Evolutionary conservation across 805 yeast species (phyloP).

Genomic region (Cyberlindnera xishuangbannaensis): DNA sequence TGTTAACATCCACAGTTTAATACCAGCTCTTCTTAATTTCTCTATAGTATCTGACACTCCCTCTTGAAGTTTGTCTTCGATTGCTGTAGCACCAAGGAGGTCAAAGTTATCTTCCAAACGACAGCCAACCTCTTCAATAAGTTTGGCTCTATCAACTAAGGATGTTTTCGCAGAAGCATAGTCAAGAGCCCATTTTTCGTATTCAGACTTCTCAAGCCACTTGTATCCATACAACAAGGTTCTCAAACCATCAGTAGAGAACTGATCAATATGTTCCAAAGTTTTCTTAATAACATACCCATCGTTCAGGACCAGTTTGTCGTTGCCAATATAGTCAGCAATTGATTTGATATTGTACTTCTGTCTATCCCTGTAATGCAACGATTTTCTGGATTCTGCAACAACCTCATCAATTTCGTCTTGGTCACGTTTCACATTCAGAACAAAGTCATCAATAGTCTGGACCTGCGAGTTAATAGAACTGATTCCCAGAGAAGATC

Average conservation of each 20-base stretch:
- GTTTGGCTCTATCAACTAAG: conserved; percentile 54
- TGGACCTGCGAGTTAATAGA: conserved; percentile 23
- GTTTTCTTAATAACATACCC: conserved; percentile 78
- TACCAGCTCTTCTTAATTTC: conserved; percentile 86
- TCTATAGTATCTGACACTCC: conserved; percentile 98
- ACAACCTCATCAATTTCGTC: conserved; percentile 51
- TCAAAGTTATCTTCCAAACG: conserved; percentile 62
- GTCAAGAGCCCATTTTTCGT: conserved; percentile 57
- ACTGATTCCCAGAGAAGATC: conserved; percentile 26
- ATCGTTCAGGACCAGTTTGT: conserved; percentile 59
- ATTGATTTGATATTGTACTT: conserved; percentile 35
- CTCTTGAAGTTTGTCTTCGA: conserved; percentile 91
- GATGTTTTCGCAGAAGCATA: conserved; percentile 77
- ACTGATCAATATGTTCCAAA: conserved; percentile 85
- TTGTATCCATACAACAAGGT: conserved; percentile 80
- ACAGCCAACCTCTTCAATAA: conserved; percentile 70
- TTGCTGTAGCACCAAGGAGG: conserved; percentile 89
- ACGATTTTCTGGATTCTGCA: conserved; percentile 46
- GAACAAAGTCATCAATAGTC: conserved; percentile 47
- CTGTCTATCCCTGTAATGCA: conserved; percentile 53
- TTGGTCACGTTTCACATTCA: conserved; percentile 37
- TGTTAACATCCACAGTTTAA: conserved; percentile 96
- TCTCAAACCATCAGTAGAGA: conserved; percentile 91
- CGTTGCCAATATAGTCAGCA: conserved; percentile 41
- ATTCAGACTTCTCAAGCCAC: conserved; percentile 57